Percentiles rank a stretch among this genome's conserved stretches.
Conservation (phyloP, 129 eudicot genomes). For the Flaveria brownii region DNA sequence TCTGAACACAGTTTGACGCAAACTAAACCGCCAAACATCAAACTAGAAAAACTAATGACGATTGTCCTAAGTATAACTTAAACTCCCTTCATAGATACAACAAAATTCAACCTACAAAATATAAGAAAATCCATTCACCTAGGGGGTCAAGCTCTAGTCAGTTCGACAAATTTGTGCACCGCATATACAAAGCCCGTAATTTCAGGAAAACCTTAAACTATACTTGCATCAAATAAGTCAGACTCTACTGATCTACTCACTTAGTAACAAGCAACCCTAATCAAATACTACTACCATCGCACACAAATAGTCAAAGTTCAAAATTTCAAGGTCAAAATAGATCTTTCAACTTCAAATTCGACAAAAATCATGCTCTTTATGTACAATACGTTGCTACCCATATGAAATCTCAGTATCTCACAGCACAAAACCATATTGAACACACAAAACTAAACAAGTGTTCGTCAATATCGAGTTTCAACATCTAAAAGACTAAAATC, state of each 20-base stretch:
- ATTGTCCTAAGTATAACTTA: not conserved
- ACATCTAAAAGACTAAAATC: conserved; percentile 9
- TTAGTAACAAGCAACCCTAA: not conserved
- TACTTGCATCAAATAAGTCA: no score
- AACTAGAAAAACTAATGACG: not conserved
- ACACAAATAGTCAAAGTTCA: conserved; percentile 12
- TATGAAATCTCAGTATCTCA: not conserved
- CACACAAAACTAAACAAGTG: not conserved
- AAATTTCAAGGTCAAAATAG: conserved; percentile 20
- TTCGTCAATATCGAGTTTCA: conserved; percentile 1
- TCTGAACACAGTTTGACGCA: not conserved
- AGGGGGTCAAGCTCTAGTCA: not conserved
- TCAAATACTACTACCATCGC: not conserved
- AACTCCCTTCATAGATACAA: not conserved
- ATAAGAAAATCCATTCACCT: not conserved
- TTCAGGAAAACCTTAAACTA: no score
- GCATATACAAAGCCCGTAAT: no score
- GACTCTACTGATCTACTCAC: not conserved
- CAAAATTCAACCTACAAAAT: not conserved
- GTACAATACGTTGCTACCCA: no score
- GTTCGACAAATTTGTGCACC: no score
- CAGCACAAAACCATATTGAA: not conserved
- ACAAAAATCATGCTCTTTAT: not conserved
- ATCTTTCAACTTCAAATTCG: conserved; percentile 14
- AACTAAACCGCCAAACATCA: conserved; percentile 13